Percentiles rank a stretch among this genome's conserved stretches.
These are phyloP conservation scores for Urostyla sp. DNA, from an alignment of 73 alveolate species.

Conservation along the genomic window DNA sequence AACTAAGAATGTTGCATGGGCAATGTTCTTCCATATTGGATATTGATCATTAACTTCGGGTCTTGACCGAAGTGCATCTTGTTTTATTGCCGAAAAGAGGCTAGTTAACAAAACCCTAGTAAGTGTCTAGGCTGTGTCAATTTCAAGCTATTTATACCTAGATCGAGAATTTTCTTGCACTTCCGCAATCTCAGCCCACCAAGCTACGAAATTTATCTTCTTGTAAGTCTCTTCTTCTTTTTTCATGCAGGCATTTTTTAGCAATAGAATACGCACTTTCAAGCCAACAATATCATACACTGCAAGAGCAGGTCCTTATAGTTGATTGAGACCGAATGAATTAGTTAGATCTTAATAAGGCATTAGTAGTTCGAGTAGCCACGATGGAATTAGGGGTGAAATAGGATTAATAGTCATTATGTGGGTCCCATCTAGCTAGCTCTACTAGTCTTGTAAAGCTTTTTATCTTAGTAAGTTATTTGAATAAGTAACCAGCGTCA, in stretches of 20 bases:
- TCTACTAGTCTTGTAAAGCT: slow-evolving; percentile 67
- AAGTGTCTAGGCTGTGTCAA: slow-evolving; percentile 19
- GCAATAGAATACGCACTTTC: slow-evolving; percentile 62
- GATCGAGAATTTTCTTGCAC: background rate
- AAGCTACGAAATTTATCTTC: slow-evolving; percentile 47
- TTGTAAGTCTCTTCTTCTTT: slow-evolving; percentile 60
- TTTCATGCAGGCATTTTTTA: slow-evolving; percentile 49
- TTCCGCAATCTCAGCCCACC: slow-evolving; percentile 56
- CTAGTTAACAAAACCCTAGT: slow-evolving; percentile 15
- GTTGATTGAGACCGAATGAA: background rate
- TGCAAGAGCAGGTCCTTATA: slow-evolving; percentile 58
- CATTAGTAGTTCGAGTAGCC: slow-evolving; percentile 67
- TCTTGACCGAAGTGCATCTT: slow-evolving; percentile 41
- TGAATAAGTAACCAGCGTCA: slow-evolving; percentile 56
- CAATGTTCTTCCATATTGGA: slow-evolving; percentile 69
- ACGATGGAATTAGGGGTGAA: slow-evolving; percentile 64
- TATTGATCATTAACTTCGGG: slow-evolving; percentile 35
- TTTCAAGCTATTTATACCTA: slow-evolving; percentile 17
- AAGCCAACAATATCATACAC: slow-evolving; percentile 76
- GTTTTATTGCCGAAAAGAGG: slow-evolving; percentile 16
- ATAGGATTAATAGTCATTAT: slow-evolving; percentile 47
- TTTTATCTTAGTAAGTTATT: slow-evolving; percentile 61
- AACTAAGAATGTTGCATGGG: slow-evolving; percentile 8
- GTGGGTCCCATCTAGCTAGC: slow-evolving; percentile 68
- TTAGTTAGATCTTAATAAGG: slow-evolving; percentile 59